Conservation (phyloP, 2,329 filamentous ascomycete species). For the Emmonsia crescens region DNA sequence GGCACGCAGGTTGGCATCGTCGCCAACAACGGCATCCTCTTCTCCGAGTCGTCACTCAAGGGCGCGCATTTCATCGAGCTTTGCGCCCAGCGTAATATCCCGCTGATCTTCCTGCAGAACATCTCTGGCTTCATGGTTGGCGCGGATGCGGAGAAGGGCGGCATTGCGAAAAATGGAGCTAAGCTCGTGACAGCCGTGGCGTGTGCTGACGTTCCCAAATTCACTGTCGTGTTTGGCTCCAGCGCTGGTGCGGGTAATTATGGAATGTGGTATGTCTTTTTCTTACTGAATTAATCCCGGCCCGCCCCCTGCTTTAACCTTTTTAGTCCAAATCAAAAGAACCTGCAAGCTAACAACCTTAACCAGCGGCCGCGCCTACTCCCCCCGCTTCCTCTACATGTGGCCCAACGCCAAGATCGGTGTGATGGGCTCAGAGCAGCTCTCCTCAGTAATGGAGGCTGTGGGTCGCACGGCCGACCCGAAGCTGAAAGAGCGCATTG, state of each 20-base stretch:
- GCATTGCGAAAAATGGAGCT: slow-evolving; percentile 95
- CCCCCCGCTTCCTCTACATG: slow-evolving; percentile 85
- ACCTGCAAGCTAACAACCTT: slow-evolving; percentile 3
- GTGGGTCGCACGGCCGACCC: slow-evolving; percentile 77
- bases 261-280: slow-evolving; percentile 67
- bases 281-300: neutral
- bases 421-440: slow-evolving; percentile 91
- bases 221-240: slow-evolving; percentile 90
- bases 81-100: slow-evolving; percentile 79
- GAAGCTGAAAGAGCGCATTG: slow-evolving; percentile 71
- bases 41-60: slow-evolving; percentile 80
- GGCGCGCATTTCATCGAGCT: slow-evolving; percentile 96
- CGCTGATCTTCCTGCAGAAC: slow-evolving; percentile 89
- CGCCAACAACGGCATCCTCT: slow-evolving; percentile 91
- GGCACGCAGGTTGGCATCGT: slow-evolving; percentile 86
- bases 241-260: slow-evolving; percentile 95
- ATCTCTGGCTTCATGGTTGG: slow-evolving; percentile 99
- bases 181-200: slow-evolving; percentile 94
- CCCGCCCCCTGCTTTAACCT: too few species aligned
- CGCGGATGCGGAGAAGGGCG: slow-evolving; percentile 78
- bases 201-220: slow-evolving; percentile 89
- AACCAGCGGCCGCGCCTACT: slow-evolving; percentile 69
- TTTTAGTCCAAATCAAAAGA: neutral
- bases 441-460: slow-evolving; percentile 86
- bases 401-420: slow-evolving; percentile 96